A percentile compares a stretch with the other conserved stretches of the same genome.
These are phyloP conservation scores for Endotrypanum monterogeii DNA, from an alignment of 208 protist species.

Conservation along the genomic window DNA sequence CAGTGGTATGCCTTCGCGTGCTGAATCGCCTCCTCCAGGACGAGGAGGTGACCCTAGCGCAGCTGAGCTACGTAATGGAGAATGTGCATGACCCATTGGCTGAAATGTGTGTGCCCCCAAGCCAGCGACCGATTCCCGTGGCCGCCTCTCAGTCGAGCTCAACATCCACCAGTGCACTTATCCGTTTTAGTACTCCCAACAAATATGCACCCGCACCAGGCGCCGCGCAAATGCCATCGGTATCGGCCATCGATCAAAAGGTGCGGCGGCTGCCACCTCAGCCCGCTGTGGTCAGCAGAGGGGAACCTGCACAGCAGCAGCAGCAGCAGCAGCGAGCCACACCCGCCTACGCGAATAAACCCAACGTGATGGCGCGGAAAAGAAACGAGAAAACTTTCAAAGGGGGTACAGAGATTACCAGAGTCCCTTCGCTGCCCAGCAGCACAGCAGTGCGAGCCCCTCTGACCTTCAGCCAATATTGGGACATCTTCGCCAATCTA, in stretches of 20 bases:
- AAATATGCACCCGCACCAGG: neutral
- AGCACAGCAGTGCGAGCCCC: neutral
- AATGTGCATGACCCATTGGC: constrained; percentile 49
- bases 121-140: constrained; percentile 15
- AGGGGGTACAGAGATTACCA: neutral
- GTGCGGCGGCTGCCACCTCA: constrained; percentile 8
- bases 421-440: neutral
- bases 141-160: neutral
- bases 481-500: constrained; percentile 79
- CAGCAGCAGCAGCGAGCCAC: neutral
- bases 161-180: neutral
- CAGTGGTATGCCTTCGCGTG: constrained; percentile 47
- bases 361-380: neutral
- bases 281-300: neutral
- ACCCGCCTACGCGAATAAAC: neutral
- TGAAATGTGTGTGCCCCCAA: constrained; percentile 23
- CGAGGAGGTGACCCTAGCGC: constrained; percentile 43
- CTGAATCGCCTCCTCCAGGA: constrained; percentile 65
- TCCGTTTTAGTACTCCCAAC: neutral
- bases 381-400: neutral
- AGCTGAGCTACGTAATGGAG: constrained; percentile 75
- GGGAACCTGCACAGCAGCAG: neutral
- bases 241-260: neutral
- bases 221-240: neutral
- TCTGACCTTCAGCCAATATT: constrained; percentile 53